Evolutionary conservation across 495 filamentous ascomycete species (phyloP), one percentile per base, ranked within the genome.

Genomic region (Pyrenopolyporus hunteri): DNA sequence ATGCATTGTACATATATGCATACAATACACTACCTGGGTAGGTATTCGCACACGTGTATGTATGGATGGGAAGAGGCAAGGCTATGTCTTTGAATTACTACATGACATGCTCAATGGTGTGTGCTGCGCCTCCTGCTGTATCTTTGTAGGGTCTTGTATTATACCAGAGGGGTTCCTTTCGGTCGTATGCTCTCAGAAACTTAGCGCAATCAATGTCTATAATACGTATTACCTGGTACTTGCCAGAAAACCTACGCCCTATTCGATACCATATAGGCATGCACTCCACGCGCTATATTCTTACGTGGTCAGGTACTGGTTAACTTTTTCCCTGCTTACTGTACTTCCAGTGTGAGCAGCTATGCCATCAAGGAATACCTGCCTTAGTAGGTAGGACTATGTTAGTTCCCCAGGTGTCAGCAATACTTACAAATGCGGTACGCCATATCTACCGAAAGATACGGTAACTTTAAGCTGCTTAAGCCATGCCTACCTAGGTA

Each of bases 321-420:
- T 56, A 60, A 56, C 51, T 26, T 36, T 56, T 66, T 58, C 52
- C n/a, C 32, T 66, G 63, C 63, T 66, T 66, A 66, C 63, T 66
- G 51, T 66, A 66, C 54, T 51, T 57, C 13, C 40, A 19, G 25
- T 28, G 56, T 44, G 31, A 33, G 52, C 43, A 65, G 33, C 45
- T 19, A n/a, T 45, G 63, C 63, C 51, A n/a, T n/a, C n/a, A 60
- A 60, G 57, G 20, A 16, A 4, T 28, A 37, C 32, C 31, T 20
- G 36, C 25, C n/a, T n/a, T n/a, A n/a, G n/a, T n/a, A n/a, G n/a
- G n/a, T n/a, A 31, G 55, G 29, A 58, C 46, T 56, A 36, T 36
- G 51, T 50, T 23, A 50, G 16, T 43, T 37, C 37, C 36, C 29
- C 17, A 36, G 51, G 49, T 44, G 53, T 64, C 50, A 37, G 35